phyloP scores from a whole-genome alignment of 352 stramenopile species.

The Globisporangium splendens region DNA sequence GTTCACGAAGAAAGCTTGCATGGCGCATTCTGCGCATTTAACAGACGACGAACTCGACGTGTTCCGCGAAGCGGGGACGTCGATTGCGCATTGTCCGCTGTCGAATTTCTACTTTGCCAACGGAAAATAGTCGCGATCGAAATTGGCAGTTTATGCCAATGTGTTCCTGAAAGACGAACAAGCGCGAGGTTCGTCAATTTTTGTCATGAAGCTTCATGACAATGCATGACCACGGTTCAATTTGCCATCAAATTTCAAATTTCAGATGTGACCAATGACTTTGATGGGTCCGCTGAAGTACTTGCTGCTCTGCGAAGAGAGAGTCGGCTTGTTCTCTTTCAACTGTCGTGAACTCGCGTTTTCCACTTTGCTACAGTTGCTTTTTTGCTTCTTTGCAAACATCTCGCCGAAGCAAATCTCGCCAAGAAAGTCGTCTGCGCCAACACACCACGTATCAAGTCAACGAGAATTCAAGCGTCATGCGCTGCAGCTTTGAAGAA shows the following conservation, averaged over 20 bases:
- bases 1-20: constrained; percentile 63
- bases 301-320: background rate
- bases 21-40: constrained; percentile 87
- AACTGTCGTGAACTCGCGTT: background rate
- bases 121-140: constrained; percentile 10
- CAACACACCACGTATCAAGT: background rate
- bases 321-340: background rate
- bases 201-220: background rate
- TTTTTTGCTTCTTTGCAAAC: background rate
- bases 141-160: background rate
- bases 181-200: background rate
- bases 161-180: background rate
- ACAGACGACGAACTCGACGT: constrained; percentile 53
- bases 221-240: background rate
- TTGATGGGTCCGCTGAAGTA: background rate
- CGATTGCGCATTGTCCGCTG: constrained; percentile 87
- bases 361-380: background rate
- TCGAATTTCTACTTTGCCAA: constrained; percentile 91
- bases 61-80: constrained; percentile 45
- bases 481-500: background rate
- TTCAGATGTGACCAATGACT: background rate
- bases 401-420: background rate
- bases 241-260: background rate
- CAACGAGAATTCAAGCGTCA: constrained; percentile 1
- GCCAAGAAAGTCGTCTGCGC: background rate